Percentiles rank a stretch among this genome's conserved stretches.
phyloP scores from a whole-genome alignment of 192 early-diverging fungal species.

The Rhizophagus sp. region DNA sequence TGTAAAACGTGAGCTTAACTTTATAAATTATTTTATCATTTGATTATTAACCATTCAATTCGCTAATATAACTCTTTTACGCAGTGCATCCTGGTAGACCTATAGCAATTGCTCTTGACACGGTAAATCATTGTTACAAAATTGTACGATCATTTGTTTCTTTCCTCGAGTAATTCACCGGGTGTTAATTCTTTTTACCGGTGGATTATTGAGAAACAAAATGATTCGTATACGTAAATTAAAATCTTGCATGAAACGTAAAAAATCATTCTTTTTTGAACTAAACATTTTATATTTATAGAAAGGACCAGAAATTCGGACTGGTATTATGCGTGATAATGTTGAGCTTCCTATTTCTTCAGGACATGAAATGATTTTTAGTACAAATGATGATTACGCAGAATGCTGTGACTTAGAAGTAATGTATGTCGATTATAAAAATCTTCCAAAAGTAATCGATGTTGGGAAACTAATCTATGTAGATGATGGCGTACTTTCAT shows the following conservation, averaged over 20 bases:
- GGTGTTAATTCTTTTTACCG: not conserved
- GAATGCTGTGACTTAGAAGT: constrained; percentile 62
- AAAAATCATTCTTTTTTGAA: too few species aligned
- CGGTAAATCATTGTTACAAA: constrained; percentile 27
- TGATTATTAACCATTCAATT: constrained; percentile 22
- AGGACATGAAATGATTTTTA: constrained; percentile 81
- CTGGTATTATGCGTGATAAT: constrained; percentile 76
- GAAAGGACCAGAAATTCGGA: constrained; percentile 89
- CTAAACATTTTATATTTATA: not conserved
- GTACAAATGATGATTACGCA: constrained; percentile 62
- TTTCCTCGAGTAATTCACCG: not conserved
- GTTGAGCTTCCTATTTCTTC: constrained; percentile 66
- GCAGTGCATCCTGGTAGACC: constrained; percentile 44
- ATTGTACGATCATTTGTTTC: not conserved
- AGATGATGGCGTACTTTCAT: constrained; percentile 95
- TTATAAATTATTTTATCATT: not conserved
- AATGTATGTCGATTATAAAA: constrained; percentile 83
- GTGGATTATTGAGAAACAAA: not conserved
- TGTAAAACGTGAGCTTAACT: constrained; percentile 41
- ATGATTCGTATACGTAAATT: too few species aligned
- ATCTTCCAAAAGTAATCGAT: constrained; percentile 73
- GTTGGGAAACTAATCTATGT: constrained; percentile 80
- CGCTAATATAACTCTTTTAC: not conserved
- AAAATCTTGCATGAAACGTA: too few species aligned
- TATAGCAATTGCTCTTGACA: constrained; percentile 77